A percentile compares a stretch with the other conserved stretches of the same genome.
phyloP scores from a whole-genome alignment of 805 yeast genomes.

The Wickerhamomyces ciferrii region DNA sequence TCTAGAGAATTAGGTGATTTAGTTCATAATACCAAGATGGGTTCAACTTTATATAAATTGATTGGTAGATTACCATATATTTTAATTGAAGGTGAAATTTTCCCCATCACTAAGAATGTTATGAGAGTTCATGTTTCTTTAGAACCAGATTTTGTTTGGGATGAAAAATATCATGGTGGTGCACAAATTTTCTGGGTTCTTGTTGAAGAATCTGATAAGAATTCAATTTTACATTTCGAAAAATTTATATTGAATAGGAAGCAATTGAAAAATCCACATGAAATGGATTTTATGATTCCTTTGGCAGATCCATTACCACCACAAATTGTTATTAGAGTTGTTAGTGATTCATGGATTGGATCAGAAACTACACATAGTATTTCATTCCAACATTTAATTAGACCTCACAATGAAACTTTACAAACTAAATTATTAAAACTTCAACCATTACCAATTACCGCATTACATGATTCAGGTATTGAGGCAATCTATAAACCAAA shows the following conservation, averaged over 20 bases:
- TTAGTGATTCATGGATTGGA: slow-evolving; percentile 89
- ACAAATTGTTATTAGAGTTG: slow-evolving; percentile 72
- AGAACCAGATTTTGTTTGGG: slow-evolving; percentile 84
- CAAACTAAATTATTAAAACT: slow-evolving; percentile 75
- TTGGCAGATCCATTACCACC: slow-evolving; percentile 85
- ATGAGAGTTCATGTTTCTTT: slow-evolving; percentile 72
- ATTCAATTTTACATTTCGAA: slow-evolving; percentile 75
- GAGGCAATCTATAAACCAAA: slow-evolving; percentile 62
- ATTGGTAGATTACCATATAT: slow-evolving; percentile 73
- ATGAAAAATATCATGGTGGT: slow-evolving; percentile 70
- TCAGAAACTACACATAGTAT: slow-evolving; percentile 71
- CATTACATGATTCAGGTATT: slow-evolving; percentile 61
- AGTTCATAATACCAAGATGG: slow-evolving; percentile 78
- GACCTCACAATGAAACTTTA: slow-evolving; percentile 83
- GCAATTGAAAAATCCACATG: slow-evolving; percentile 52
- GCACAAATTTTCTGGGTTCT: slow-evolving; percentile 89
- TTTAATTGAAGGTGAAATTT: slow-evolving; percentile 71
- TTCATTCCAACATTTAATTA: slow-evolving; percentile 84
- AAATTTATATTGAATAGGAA: slow-evolving; percentile 63
- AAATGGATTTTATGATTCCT: slow-evolving; percentile 90
- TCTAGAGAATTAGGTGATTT: slow-evolving; percentile 81
- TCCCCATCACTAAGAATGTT: slow-evolving; percentile 84
- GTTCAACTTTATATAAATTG: slow-evolving; percentile 51
- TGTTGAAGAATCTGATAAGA: slow-evolving; percentile 79
- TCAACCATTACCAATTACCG: slow-evolving; percentile 82